Base-by-base conservation (phyloP, 768 basidiomycete genomes). In the Grammothele lineata region DNA sequence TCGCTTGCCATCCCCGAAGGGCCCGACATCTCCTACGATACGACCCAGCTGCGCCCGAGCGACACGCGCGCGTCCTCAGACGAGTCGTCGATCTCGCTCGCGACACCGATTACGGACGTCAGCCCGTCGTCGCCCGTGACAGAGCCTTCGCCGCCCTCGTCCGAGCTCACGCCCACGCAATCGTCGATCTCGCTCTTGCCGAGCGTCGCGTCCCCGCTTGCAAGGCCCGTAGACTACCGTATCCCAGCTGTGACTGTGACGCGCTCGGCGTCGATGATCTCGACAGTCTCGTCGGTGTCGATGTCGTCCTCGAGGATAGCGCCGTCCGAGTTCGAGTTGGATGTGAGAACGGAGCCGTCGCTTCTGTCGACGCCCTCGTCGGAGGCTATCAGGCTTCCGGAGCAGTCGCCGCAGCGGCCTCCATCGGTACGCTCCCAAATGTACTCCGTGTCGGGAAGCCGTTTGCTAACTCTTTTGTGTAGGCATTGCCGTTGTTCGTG, bases 21-120 rank as follows among this genome's bases (percentile, higher is more conserved):
- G 4, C 61, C 57, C 8, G 88, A 90, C 53, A 66, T 58, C 0
- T 88, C 86, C 0, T 83, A 81, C 47, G 88, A 90, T 47, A 87
- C 87, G 0, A 88, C 87, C 0, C 72, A 85, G 61, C 67, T 89
- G 58, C 70, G 83, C 23, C 85, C 87, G 0, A 85, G 76, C 50
- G 76, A 59, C 15, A 59, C 63, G 7, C 48, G 52, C 15, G 50
- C 50, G 48, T 58, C 58, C 14, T 56, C 59, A 1, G 54, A 52
- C 24, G 46, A 48, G 2, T 47, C 64, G 3, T 59, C 59, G 32
- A 61, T 62, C 18, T 19, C 18, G 42, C 55, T 69, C 22, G 35
- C 35, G 35, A 65, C 69, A 8, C 68, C 63, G 5, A 50, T 70
- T 27, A 61, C 69, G 10, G 69, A 68, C 32, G 37, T 58, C 27